phyloP scores from a whole-genome alignment of 352 stramenopile species.

The Phytophthora megakarya region DNA sequence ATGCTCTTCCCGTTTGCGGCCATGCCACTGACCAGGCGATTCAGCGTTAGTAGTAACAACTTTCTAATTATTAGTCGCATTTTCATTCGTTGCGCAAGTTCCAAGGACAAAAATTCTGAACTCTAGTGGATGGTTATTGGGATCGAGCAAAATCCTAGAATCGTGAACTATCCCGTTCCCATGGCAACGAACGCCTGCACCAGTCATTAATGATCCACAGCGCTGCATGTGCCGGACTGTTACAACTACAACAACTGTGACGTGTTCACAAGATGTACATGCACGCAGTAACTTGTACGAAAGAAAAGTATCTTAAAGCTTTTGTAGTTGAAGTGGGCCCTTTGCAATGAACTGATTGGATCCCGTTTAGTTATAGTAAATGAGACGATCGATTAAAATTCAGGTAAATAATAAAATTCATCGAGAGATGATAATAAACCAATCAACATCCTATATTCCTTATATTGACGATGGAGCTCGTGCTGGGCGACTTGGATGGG shows the following conservation, averaged over 20 bases:
- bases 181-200: no score
- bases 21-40: neutral
- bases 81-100: neutral
- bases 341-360: neutral
- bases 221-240: no score
- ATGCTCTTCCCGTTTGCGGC: neutral
- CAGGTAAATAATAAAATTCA: neutral
- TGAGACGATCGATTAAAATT: neutral
- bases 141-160: neutral
- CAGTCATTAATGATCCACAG: no score
- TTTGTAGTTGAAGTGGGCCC: neutral
- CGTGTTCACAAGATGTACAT: no score
- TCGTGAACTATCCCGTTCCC: neutral
- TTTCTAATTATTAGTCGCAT: neutral
- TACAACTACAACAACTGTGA: no score
- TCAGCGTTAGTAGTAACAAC: neutral
- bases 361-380: neutral
- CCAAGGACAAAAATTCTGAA: neutral
- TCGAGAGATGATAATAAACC: neutral
- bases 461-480: conserved; percentile 43
- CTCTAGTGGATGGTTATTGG: neutral
- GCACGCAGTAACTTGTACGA: no score
- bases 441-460: neutral
- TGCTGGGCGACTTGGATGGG: conserved; percentile 45
- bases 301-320: no score